Evolutionary conservation across 768 basidiomycete species (phyloP).

Genomic region (Suillus hirtellus): DNA sequence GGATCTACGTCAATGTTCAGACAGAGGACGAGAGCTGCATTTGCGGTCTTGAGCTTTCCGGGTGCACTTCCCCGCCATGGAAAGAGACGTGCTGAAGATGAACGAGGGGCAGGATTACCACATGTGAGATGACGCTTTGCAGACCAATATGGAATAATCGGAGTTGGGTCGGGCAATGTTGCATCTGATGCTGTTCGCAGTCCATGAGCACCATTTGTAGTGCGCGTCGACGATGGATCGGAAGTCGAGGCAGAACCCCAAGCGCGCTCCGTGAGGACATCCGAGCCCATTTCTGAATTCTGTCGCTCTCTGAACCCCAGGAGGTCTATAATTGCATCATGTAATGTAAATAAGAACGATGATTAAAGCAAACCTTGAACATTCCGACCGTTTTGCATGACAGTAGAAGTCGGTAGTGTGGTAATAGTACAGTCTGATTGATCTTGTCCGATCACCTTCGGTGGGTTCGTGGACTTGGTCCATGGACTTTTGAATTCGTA

Average conservation of each 20-base stretch:
- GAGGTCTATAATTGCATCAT: constrained; percentile 23
- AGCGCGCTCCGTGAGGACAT: constrained; percentile 56
- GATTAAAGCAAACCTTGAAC: constrained; percentile 22
- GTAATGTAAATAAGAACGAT: constrained; percentile 10
- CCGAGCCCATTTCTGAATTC: constrained; percentile 42
- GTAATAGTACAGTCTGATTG: neutral
- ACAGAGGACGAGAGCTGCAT: constrained; percentile 87
- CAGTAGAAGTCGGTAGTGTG: neutral
- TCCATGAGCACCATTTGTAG: constrained; percentile 34
- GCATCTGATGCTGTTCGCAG: constrained; percentile 46
- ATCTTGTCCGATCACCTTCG: neutral
- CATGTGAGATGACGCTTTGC: constrained; percentile 90
- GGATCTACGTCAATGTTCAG: constrained; percentile 98
- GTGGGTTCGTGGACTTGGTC: neutral
- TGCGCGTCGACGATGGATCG: constrained; percentile 45
- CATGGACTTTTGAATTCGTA: neutral
- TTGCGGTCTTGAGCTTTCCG: constrained; percentile 87
- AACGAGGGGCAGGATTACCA: constrained; percentile 78
- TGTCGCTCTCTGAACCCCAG: constrained; percentile 19
- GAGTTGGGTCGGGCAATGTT: constrained; percentile 47
- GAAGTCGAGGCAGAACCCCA: constrained; percentile 50
- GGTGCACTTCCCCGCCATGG: constrained; percentile 82
- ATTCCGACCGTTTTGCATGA: constrained; percentile 34
- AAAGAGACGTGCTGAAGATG: constrained; percentile 60
- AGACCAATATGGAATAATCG: constrained; percentile 80